Evolutionary conservation across 805 yeast species (phyloP).

Genomic region (Metschnikowia chrysomelidarum): DNA sequence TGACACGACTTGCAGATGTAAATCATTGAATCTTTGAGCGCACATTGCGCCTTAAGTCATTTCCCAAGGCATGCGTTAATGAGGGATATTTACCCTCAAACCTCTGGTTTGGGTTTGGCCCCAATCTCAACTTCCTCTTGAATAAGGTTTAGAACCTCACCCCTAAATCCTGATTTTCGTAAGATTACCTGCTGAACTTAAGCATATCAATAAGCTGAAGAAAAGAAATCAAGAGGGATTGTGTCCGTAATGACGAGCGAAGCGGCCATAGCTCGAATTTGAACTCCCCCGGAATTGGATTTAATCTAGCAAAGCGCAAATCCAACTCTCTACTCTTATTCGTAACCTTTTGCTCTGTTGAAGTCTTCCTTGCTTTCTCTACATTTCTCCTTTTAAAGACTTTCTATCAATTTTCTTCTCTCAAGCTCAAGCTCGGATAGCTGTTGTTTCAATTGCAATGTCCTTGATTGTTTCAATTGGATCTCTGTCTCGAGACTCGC

Average conservation of each 20-base stretch:
- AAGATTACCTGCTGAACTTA: constrained; percentile 45
- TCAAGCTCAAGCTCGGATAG: constrained; percentile 1
- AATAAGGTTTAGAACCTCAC: background rate
- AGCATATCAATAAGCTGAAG: constrained; percentile 47
- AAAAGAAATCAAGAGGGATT: constrained; percentile 46
- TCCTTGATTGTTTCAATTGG: background rate
- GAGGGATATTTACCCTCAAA: constrained; percentile 41
- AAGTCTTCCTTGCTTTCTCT: background rate
- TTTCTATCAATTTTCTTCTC: background rate
- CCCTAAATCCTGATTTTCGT: constrained; percentile 8
- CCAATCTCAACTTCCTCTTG: background rate
- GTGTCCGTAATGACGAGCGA: constrained; percentile 44
- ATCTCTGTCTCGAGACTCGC: constrained; percentile 2
- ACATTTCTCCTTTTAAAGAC: constrained; percentile 1
- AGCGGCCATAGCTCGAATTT: too few species aligned
- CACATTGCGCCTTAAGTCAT: constrained; percentile 44
- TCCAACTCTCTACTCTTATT: too few species aligned
- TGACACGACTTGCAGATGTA: constrained; percentile 42
- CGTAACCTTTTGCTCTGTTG: too few species aligned
- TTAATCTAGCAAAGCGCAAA: too few species aligned
- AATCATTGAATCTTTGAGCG: constrained; percentile 47
- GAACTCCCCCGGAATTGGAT: too few species aligned
- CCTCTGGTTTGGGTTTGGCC: constrained; percentile 24
- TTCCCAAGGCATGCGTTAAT: constrained; percentile 24
- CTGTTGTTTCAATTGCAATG: background rate